Evolutionary conservation across 805 yeast species (phyloP).

Genomic region (Yarrowia bubula): DNA sequence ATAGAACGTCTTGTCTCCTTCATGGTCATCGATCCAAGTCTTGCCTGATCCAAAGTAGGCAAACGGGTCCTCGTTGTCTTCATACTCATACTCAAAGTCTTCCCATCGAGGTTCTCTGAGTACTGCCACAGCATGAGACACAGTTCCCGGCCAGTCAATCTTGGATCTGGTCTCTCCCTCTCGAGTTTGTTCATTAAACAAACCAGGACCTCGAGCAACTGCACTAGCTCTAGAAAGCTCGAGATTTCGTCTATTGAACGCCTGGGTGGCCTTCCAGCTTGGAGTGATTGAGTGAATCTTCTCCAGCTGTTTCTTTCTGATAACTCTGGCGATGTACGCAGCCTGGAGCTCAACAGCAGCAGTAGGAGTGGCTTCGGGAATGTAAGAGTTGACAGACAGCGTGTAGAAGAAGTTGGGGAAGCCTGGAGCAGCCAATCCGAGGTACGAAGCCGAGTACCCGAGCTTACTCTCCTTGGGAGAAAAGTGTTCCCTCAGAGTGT

Average conservation of each 20-base stretch:
- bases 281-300: slow-evolving; percentile 14
- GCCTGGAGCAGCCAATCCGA: slow-evolving; percentile 25
- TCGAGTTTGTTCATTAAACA: neutral
- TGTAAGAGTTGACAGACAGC: slow-evolving; percentile 24
- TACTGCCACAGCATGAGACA: slow-evolving; percentile 27
- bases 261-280: slow-evolving; percentile 2
- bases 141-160: slow-evolving; percentile 28
- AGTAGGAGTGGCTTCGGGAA: slow-evolving; percentile 17
- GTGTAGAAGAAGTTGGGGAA: slow-evolving; percentile 28
- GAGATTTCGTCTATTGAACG: slow-evolving; percentile 2
- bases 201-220: neutral
- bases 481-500: slow-evolving; percentile 19
- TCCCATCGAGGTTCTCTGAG: slow-evolving; percentile 29
- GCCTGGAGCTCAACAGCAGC: slow-evolving; percentile 19
- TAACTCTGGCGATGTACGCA: slow-evolving; percentile 13
- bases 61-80: slow-evolving; percentile 28
- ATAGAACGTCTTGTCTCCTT: slow-evolving; percentile 12
- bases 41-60: slow-evolving; percentile 30
- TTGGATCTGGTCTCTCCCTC: neutral
- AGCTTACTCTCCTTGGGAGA: neutral
- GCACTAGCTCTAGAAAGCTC: slow-evolving; percentile 12
- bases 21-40: slow-evolving; percentile 26
- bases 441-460: slow-evolving; percentile 14
- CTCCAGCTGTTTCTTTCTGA: slow-evolving; percentile 25
- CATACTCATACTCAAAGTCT: slow-evolving; percentile 29